Percentiles rank a stretch among this genome's conserved stretches.
These are phyloP conservation scores for Catharanthus roseus DNA, from an alignment of 257 asterid species.

Conservation along the genomic window DNA sequence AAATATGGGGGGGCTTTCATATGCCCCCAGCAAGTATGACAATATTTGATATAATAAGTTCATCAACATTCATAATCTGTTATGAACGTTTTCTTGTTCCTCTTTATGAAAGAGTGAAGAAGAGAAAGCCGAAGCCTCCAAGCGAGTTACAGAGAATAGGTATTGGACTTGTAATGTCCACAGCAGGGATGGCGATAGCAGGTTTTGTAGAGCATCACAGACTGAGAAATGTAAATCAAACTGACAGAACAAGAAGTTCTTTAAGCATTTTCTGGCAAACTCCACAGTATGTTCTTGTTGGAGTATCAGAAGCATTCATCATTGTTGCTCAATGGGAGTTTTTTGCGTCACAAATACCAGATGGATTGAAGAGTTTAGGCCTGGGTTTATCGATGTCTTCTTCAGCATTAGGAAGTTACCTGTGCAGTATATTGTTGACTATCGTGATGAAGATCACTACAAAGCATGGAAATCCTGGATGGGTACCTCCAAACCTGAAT, in stretches of 20 bases:
- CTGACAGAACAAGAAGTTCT: conserved; percentile 37
- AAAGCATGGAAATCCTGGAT: conserved; percentile 60
- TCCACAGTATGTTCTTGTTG: conserved; percentile 81
- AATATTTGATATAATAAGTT: conserved; percentile 64
- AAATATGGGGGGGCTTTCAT: conserved; percentile 34
- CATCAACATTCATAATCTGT: conserved; percentile 70
- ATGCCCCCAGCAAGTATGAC: conserved; percentile 88
- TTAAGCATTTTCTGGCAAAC: conserved; percentile 71
- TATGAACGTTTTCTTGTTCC: conserved; percentile 62
- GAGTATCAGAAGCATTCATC: conserved; percentile 73
- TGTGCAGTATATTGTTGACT: conserved; percentile 52
- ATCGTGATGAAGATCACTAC: conserved; percentile 64
- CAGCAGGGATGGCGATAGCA: conserved; percentile 53
- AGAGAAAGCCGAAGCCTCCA: conserved; percentile 45
- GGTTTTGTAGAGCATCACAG: conserved; percentile 68
- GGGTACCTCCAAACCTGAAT: conserved; percentile 68
- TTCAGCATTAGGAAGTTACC: conserved; percentile 70
- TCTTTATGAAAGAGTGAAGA: conserved; percentile 44
- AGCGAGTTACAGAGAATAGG: conserved; percentile 71
- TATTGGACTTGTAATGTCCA: conserved; percentile 61
- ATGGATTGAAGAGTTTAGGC: conserved; percentile 66
- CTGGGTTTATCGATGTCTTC: conserved; percentile 78
- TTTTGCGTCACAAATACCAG: conserved; percentile 60
- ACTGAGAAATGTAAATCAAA: conserved; percentile 31
- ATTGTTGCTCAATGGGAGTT: conserved; percentile 83